Evolutionary conservation across 305 asterid species (phyloP).

Genomic region (Solanum aculeatissimum): DNA sequence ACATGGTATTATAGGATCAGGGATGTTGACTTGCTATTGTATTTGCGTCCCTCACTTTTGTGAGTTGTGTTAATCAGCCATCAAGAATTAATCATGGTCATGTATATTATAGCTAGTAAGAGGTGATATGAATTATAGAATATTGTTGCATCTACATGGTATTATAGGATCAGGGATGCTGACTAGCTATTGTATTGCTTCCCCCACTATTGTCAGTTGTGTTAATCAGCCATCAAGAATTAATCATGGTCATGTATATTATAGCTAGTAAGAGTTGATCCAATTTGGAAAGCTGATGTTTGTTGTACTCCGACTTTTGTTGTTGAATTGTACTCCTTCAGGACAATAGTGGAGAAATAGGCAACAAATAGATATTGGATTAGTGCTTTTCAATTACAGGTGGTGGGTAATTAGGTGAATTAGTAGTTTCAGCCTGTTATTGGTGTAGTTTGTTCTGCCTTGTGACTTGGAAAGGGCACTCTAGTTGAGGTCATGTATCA

Average conservation of each 20-base stretch:
- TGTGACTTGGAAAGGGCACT: not conserved
- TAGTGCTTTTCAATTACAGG: not conserved
- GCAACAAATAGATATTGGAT: not conserved
- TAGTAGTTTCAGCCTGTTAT: not conserved
- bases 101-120: not conserved
- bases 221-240: not conserved
- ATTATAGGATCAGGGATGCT: not conserved
- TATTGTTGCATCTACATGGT: not conserved
- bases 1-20: not conserved
- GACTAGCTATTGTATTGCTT: not conserved
- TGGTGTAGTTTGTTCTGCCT: not conserved
- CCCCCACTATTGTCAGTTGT: not conserved
- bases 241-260: not conserved
- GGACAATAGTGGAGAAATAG: not conserved
- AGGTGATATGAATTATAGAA: not conserved
- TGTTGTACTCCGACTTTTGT: not conserved
- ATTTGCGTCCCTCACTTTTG: not conserved
- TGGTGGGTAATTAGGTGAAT: not conserved
- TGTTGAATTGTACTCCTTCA: not conserved
- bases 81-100: not conserved
- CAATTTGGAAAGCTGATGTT: not conserved
- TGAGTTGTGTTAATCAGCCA: not conserved
- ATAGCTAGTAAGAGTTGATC: not conserved
- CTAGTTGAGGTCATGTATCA: not conserved
- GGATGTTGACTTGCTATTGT: not conserved